These are phyloP conservation scores for Laetiporus sulphureus DNA, from an alignment of 1,284 basidiomycete genomes.

Conservation along the genomic window DNA sequence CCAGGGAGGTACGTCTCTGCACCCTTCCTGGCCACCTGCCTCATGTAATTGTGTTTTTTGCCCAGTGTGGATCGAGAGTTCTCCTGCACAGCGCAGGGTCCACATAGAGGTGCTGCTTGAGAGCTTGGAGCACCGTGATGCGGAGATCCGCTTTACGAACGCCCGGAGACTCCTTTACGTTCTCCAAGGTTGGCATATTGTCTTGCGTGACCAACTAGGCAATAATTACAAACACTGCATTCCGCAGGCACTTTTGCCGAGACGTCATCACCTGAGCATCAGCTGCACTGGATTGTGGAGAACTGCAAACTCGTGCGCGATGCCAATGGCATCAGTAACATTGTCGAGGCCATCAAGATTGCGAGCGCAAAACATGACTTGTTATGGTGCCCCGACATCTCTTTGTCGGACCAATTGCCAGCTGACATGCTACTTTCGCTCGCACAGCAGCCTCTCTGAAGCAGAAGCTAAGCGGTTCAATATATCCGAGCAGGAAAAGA, in stretches of 20 bases:
- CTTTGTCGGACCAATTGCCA: background rate
- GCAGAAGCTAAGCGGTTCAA: conserved; percentile 62
- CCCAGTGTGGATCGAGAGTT: conserved; percentile 79
- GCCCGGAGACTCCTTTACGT: conserved; percentile 87
- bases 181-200: conserved; percentile 66
- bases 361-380: conserved; percentile 87
- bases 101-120: conserved; percentile 80
- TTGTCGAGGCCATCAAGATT: conserved; percentile 87
- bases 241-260: conserved; percentile 90
- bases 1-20: conserved; percentile 48
- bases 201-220: too few species aligned
- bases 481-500: conserved; percentile 62
- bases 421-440: conserved; percentile 2
- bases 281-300: conserved; percentile 93
- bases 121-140: conserved; percentile 78
- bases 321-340: conserved; percentile 79
- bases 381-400: conserved; percentile 44
- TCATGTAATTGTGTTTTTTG: too few species aligned
- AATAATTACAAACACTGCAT: too few species aligned
- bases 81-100: conserved; percentile 53
- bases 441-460: conserved; percentile 62
- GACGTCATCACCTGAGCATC: conserved; percentile 87
- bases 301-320: conserved; percentile 85
- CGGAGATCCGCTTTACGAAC: conserved; percentile 80
- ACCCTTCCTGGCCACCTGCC: conserved; percentile 8